Evolutionary conservation across 352 stramenopile genomes (phyloP).

Genomic region (Phytophthora multivora): DNA sequence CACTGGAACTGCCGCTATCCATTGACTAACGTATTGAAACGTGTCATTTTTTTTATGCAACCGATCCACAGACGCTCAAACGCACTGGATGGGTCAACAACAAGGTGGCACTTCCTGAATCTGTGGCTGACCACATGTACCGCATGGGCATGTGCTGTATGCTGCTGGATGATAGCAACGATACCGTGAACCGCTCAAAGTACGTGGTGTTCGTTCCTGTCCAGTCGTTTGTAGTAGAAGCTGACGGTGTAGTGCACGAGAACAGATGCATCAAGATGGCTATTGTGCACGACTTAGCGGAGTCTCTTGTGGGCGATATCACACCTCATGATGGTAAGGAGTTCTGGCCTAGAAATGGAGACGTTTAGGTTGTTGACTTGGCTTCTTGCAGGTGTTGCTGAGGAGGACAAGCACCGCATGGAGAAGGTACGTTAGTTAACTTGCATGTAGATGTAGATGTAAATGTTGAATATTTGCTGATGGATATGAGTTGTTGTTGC

Average conservation of each 20-base stretch:
- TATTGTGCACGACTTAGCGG: constrained; percentile 93
- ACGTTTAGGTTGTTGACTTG: constrained; percentile 2
- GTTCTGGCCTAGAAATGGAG: no score
- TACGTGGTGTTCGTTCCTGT: constrained; percentile 24
- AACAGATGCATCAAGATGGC: constrained; percentile 90
- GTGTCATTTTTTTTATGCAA: constrained; percentile 5
- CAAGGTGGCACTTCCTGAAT: constrained; percentile 88
- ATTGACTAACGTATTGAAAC: neutral
- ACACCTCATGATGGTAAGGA: constrained; percentile 84
- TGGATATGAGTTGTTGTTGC: neutral
- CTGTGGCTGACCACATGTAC: constrained; percentile 94
- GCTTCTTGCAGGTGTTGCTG: constrained; percentile 64
- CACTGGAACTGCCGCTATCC: constrained; percentile 1
- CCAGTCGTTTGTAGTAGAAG: constrained; percentile 7
- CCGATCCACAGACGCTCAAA: constrained; percentile 71
- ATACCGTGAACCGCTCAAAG: constrained; percentile 70
- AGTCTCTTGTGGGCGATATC: constrained; percentile 94
- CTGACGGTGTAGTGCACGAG: constrained; percentile 2
- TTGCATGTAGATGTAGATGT: no score
- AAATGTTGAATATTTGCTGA: neutral
- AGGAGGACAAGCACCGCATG: constrained; percentile 90
- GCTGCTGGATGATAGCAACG: constrained; percentile 81
- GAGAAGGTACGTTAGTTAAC: constrained; percentile 63
- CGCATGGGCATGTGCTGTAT: constrained; percentile 92
- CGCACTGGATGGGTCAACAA: constrained; percentile 94